Conservation (phyloP, 768 basidiomycete genomes). For the Agrocybe praecox region DNA sequence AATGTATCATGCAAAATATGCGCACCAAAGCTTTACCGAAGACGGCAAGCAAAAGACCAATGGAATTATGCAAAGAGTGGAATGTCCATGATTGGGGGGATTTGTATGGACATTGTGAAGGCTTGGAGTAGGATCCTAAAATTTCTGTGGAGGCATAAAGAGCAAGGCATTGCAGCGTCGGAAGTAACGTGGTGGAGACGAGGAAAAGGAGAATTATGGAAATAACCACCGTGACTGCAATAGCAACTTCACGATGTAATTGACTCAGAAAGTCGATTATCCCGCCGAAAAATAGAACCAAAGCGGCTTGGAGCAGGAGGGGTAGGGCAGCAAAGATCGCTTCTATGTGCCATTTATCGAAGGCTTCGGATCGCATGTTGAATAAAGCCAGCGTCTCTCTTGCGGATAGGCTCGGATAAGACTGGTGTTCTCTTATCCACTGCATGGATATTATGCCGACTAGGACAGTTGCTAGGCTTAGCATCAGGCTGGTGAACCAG, state of each 20-base stretch:
- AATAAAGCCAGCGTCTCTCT: conserved; percentile 18
- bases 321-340: conserved; percentile 22
- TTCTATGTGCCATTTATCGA: conserved; percentile 24
- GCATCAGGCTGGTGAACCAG: conserved; percentile 22
- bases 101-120: conserved; percentile 11
- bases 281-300: conserved; percentile 28
- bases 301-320: conserved; percentile 24
- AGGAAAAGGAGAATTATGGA: conserved; percentile 15
- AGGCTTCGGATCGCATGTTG: conserved; percentile 24
- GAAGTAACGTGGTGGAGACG: conserved; percentile 19
- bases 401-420: conserved; percentile 11
- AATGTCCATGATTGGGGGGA: conserved; percentile 10
- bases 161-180: conserved; percentile 15
- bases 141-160: background rate
- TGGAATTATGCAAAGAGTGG: background rate
- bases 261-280: conserved; percentile 23
- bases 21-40: background rate
- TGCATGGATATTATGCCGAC: conserved; percentile 24
- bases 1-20: background rate
- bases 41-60: background rate
- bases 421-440: conserved; percentile 24
- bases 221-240: conserved; percentile 15
- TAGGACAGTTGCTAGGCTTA: conserved; percentile 20
- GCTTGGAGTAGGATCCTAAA: background rate
- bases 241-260: conserved; percentile 14